A percentile compares a stretch with the other conserved stretches of the same genome.
phyloP scores from a whole-genome alignment of 106 monocot genomes.

The Acanthochlamys bracteata region DNA sequence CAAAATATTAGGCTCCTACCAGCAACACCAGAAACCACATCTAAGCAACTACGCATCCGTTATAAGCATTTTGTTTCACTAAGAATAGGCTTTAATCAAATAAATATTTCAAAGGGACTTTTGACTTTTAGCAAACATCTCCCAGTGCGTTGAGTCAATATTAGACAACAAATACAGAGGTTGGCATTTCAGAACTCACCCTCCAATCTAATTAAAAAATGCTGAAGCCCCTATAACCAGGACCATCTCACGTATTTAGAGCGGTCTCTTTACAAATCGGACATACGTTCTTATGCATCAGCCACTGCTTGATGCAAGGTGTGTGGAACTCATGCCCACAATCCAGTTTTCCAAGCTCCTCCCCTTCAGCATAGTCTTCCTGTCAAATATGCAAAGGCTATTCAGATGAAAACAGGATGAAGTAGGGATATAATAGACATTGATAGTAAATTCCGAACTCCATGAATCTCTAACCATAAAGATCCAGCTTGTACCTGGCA shows the following conservation, averaged over 20 bases:
- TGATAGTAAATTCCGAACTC: too few species aligned
- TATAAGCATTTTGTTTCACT: too few species aligned
- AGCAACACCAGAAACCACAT: too few species aligned
- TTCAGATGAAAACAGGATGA: neutral
- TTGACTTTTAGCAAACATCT: neutral
- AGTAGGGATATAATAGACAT: neutral
- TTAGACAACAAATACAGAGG: neutral
- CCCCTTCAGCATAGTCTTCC: slow-evolving; percentile 58
- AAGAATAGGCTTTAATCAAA: neutral
- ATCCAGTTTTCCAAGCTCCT: slow-evolving; percentile 34
- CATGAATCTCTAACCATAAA: neutral
- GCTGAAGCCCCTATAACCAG: neutral
- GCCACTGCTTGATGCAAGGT: slow-evolving; percentile 63
- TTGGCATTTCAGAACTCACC: neutral
- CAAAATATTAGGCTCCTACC: too few species aligned
- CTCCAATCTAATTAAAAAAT: neutral
- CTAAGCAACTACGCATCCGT: too few species aligned
- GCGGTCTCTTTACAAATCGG: slow-evolving; percentile 69
- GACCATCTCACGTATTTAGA: slow-evolving; percentile 18
- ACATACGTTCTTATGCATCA: slow-evolving; percentile 59
- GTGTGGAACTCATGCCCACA: slow-evolving; percentile 74
- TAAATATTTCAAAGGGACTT: neutral
- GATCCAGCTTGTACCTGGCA: slow-evolving; percentile 19
- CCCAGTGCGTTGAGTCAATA: neutral
- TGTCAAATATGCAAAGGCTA: slow-evolving; percentile 10